These are phyloP conservation scores for Zalaria obscura DNA, from an alignment of 2,329 filamentous ascomycete species.

Conservation along the genomic window DNA sequence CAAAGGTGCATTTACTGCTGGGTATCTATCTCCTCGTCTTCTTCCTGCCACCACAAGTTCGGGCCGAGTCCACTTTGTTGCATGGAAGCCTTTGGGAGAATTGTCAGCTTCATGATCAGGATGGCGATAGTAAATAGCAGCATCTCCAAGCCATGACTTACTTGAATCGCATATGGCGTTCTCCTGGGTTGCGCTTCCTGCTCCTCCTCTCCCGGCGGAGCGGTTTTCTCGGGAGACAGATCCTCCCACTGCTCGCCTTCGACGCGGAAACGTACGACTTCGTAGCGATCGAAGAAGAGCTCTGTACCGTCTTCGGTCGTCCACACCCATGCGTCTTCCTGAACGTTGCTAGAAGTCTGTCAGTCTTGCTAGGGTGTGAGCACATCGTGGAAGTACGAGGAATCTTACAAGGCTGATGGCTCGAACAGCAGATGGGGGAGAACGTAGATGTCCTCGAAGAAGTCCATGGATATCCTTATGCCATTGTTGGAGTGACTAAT, in stretches of 20 bases:
- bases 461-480: conserved; percentile 74
- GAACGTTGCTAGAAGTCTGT: conserved; percentile 10
- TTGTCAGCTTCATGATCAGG: no score
- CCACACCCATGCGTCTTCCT: conserved; percentile 75
- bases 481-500: conserved; percentile 57
- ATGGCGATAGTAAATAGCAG: no score
- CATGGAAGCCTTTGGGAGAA: conserved; percentile 28
- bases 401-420: conserved; percentile 57
- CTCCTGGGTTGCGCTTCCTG: conserved; percentile 46
- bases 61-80: conserved; percentile 32
- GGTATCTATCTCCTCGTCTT: conserved; percentile 11
- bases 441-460: conserved; percentile 87
- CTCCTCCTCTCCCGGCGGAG: conserved; percentile 47
- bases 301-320: conserved; percentile 51
- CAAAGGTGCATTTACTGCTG: no score
- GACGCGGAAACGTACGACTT: conserved; percentile 75
- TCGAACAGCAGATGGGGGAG: conserved; percentile 60
- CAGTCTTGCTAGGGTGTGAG: no score
- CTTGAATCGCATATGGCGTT: conserved; percentile 55
- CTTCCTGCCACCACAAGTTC: conserved; percentile 27
- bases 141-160: conserved; percentile 10
- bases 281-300: conserved; percentile 80
- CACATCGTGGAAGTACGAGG: no score
- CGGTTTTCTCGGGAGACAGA: conserved; percentile 66
- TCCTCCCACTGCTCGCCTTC: conserved; percentile 86